These are phyloP conservation scores for Scutellaria baicalensis DNA, from an alignment of 257 asterid genomes.

Conservation along the genomic window DNA sequence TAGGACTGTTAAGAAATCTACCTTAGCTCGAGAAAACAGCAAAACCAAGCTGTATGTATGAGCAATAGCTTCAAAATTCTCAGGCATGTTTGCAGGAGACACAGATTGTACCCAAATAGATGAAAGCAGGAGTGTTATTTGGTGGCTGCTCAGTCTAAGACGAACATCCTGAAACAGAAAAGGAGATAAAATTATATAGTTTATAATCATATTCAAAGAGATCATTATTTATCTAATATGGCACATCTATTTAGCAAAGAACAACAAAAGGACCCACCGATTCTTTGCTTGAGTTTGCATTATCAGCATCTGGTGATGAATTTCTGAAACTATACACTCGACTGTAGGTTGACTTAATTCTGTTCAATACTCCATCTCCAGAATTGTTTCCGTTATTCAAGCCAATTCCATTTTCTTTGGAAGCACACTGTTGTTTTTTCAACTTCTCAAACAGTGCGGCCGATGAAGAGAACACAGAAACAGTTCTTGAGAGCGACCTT, in stretches of 20 bases:
- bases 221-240: too few relatives aligned
- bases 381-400: conserved; percentile 16
- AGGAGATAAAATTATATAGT: neutral
- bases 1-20: conserved; percentile 15
- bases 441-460: conserved; percentile 87
- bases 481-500: conserved; percentile 86
- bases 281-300: conserved; percentile 34
- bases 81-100: conserved; percentile 80
- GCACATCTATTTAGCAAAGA: neutral
- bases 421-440: conserved; percentile 37
- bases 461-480: conserved; percentile 93
- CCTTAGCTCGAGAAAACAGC: conserved; percentile 91
- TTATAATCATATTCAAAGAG: too few relatives aligned
- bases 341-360: conserved; percentile 70
- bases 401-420: conserved; percentile 30
- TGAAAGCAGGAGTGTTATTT: conserved; percentile 69
- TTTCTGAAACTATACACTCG: conserved; percentile 58
- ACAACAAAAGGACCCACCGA: conserved; percentile 30
- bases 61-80: conserved; percentile 93
- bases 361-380: conserved; percentile 52
- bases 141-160: conserved; percentile 91
- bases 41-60: conserved; percentile 84
- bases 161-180: conserved; percentile 62
- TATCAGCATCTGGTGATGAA: conserved; percentile 28
- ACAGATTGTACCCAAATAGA: conserved; percentile 82